A percentile compares a stretch with the other conserved stretches of the same genome.
Conservation (phyloP, 441 rosid species). For the Populus hybrid region DNA sequence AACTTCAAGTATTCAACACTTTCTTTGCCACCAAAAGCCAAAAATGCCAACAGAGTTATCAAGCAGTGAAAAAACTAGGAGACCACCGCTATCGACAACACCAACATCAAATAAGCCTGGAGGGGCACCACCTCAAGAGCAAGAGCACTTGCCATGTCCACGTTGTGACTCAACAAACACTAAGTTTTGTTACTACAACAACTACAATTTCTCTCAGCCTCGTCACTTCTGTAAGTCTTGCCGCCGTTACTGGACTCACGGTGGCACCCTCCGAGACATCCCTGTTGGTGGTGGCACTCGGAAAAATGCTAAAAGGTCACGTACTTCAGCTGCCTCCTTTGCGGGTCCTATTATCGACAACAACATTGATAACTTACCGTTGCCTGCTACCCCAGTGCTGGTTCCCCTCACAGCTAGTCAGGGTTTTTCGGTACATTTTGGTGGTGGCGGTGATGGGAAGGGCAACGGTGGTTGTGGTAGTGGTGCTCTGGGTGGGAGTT, state of each 20-base stretch:
- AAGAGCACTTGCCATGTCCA: slow-evolving; percentile 83
- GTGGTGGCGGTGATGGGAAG: slow-evolving; percentile 20
- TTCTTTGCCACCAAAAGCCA: neutral
- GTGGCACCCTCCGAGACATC: slow-evolving; percentile 83
- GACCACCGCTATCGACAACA: slow-evolving; percentile 30
- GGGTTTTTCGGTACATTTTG: slow-evolving; percentile 28
- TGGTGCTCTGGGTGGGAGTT: slow-evolving; percentile 37
- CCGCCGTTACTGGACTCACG: slow-evolving; percentile 93
- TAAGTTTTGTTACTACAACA: slow-evolving; percentile 95
- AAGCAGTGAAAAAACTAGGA: slow-evolving; percentile 16
- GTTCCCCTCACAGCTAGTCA: slow-evolving; percentile 37
- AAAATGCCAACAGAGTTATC: slow-evolving; percentile 33
- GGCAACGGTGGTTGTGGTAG: slow-evolving; percentile 14
- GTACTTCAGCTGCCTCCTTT: slow-evolving; percentile 32
- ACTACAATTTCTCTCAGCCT: slow-evolving; percentile 91
- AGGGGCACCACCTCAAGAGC: slow-evolving; percentile 48
- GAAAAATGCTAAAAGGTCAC: slow-evolving; percentile 75
- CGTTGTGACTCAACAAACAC: slow-evolving; percentile 91
- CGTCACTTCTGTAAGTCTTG: slow-evolving; percentile 93
- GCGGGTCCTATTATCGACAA: slow-evolving; percentile 11
- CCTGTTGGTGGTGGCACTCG: slow-evolving; percentile 94
- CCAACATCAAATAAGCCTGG: slow-evolving; percentile 28
- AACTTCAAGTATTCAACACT: neutral
- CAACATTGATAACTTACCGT: slow-evolving; percentile 22
- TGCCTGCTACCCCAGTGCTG: slow-evolving; percentile 43